Evolutionary conservation across 805 yeast genomes (phyloP).

Genomic region (Metschnikowia noctiluminum): DNA sequence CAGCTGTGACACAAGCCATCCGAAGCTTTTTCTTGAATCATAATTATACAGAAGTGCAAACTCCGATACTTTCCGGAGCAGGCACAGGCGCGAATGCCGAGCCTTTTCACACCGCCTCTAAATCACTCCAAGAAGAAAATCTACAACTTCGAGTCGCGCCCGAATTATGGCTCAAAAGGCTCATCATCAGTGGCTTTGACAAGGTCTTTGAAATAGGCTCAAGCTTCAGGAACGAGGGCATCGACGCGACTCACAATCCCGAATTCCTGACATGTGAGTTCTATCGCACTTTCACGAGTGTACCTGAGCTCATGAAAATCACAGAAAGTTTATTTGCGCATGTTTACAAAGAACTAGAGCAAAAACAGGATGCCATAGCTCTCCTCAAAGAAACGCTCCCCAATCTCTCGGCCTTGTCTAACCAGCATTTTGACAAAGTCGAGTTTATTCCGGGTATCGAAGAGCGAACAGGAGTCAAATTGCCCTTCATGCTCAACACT

Average conservation of each 20-base stretch:
- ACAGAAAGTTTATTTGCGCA: slow-evolving; percentile 56
- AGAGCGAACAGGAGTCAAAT: slow-evolving; percentile 40
- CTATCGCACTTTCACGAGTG: slow-evolving; percentile 66
- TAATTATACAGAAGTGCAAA: slow-evolving; percentile 77
- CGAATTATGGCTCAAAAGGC: slow-evolving; percentile 85
- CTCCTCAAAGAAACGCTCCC: slow-evolving; percentile 18
- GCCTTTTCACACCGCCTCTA: slow-evolving; percentile 65
- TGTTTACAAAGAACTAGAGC: slow-evolving; percentile 33
- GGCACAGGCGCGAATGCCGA: slow-evolving; percentile 90
- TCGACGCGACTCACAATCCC: slow-evolving; percentile 90
- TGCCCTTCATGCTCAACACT: slow-evolving; percentile 47
- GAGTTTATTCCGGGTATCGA: slow-evolving; percentile 73
- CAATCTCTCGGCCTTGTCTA: slow-evolving; percentile 10
- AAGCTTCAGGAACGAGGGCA: slow-evolving; percentile 87
- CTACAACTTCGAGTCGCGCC: slow-evolving; percentile 86
- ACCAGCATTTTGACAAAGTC: slow-evolving; percentile 28
- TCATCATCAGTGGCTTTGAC: slow-evolving; percentile 83
- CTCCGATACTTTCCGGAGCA: slow-evolving; percentile 74
- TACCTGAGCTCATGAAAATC: slow-evolving; percentile 61
- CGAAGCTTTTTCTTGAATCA: slow-evolving; percentile 52
- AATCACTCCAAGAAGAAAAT: slow-evolving; percentile 32
- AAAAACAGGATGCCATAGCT: slow-evolving; percentile 12
- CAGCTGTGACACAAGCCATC: slow-evolving; percentile 51
- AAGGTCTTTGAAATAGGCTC: slow-evolving; percentile 83
- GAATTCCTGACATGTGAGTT: slow-evolving; percentile 91